These are phyloP conservation scores for Scenedesmus sp. DNA, from an alignment of 163 green algal genomes.

Conservation along the genomic window DNA sequence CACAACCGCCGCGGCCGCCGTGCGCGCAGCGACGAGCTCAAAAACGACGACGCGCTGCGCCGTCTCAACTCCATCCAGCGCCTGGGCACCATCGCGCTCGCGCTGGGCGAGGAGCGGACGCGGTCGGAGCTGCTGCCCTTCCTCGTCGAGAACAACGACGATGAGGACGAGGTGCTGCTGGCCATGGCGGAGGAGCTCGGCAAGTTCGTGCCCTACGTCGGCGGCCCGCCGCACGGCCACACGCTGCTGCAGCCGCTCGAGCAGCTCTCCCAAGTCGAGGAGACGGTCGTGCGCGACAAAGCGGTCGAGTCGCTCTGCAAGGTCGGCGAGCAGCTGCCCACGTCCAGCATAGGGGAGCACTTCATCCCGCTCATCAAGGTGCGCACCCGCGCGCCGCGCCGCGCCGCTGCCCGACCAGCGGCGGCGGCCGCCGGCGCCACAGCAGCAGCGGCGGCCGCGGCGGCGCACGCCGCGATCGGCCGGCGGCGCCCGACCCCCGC, in stretches of 20 bases:
- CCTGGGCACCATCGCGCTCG: conserved; percentile 93
- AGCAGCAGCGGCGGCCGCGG: not conserved
- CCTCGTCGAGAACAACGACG: conserved; percentile 93
- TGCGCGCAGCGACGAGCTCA: conserved; percentile 89
- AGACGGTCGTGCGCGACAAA: conserved; percentile 98
- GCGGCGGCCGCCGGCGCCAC: not conserved
- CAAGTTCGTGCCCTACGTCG: conserved; percentile 94
- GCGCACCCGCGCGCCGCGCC: not conserved
- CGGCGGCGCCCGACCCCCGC: not conserved
- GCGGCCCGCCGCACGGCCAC: conserved; percentile 83
- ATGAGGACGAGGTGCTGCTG: conserved; percentile 96
- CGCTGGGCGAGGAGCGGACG: conserved; percentile 96
- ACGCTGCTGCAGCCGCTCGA: conserved; percentile 93
- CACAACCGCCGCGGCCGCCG: not conserved
- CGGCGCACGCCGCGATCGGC: not conserved
- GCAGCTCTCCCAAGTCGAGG: conserved; percentile 93
- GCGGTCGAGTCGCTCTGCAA: conserved; percentile 90
- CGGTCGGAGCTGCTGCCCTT: conserved; percentile 98
- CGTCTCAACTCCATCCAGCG: conserved; percentile 94
- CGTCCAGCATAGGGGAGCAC: conserved; percentile 75
- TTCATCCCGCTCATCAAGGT: conserved; percentile 92
- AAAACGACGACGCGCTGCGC: conserved; percentile 95
- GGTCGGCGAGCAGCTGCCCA: conserved; percentile 83
- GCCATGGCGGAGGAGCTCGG: conserved; percentile 98
- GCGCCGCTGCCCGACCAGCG: not conserved